A percentile compares a stretch with the other conserved stretches of the same genome.
Evolutionary conservation across 768 basidiomycete genomes (phyloP).

Genomic region (Boletales sp.): DNA sequence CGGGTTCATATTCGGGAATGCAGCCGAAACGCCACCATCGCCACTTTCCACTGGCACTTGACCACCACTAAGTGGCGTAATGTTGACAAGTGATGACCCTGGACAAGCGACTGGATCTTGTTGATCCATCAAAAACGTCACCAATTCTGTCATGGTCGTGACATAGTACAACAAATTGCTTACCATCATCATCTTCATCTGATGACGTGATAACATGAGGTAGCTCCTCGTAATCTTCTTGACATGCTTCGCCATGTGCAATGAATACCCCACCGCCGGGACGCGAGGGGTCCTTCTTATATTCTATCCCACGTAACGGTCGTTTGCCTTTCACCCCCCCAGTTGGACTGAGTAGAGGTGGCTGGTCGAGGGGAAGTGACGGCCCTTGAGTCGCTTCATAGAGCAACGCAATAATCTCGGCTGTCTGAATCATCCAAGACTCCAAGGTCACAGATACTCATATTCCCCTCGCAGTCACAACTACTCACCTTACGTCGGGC

Average conservation of each 20-base stretch:
- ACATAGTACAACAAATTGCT: conserved; percentile 24
- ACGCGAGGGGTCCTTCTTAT: conserved; percentile 73
- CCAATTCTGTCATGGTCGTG: conserved; percentile 1
- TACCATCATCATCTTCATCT: conserved; percentile 51
- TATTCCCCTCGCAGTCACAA: neutral
- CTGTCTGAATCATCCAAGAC: conserved; percentile 49
- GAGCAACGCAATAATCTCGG: conserved; percentile 87
- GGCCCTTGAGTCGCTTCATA: conserved; percentile 93
- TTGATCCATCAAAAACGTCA: conserved; percentile 9
- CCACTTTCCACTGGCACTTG: conserved; percentile 26
- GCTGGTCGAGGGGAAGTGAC: conserved; percentile 48
- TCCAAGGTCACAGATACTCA: neutral
- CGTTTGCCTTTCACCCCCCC: conserved; percentile 61
- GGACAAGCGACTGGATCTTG: conserved; percentile 10
- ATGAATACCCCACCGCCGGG: conserved; percentile 89
- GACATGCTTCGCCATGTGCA: conserved; percentile 47
- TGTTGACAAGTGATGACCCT: conserved; percentile 50
- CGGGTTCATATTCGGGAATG: conserved; percentile 66
- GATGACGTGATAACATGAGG: conserved; percentile 53
- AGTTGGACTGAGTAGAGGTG: conserved; percentile 74
- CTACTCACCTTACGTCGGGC: conserved; percentile 77
- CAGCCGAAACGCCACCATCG: conserved; percentile 20
- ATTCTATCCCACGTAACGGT: conserved; percentile 55
- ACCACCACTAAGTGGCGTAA: conserved; percentile 42
- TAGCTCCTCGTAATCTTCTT: conserved; percentile 49